Conservation (phyloP, 345 rosid genomes). For the Dimocarpus longan region DNA sequence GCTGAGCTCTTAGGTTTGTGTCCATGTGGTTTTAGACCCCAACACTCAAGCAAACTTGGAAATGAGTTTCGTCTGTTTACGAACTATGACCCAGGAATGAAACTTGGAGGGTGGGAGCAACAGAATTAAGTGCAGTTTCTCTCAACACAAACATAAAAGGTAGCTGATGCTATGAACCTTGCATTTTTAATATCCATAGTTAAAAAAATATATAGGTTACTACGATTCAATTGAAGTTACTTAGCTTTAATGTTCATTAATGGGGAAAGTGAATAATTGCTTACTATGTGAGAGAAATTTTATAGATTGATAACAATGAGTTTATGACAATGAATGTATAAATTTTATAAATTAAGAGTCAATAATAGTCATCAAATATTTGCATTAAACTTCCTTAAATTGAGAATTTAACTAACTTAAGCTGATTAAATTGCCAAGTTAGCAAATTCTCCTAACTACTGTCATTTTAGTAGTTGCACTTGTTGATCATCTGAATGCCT, state of each 20-base stretch:
- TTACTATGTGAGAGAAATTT: not conserved
- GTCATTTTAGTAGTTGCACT: not conserved
- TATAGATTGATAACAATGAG: not conserved
- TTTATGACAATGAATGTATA: not conserved
- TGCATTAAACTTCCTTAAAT: not conserved
- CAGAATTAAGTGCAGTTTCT: conserved; percentile 31
- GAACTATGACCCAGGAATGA: conserved; percentile 77
- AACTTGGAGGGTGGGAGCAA: conserved; percentile 84
- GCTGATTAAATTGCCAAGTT: not conserved
- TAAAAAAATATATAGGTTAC: not conserved
- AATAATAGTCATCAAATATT: not conserved
- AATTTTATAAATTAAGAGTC: not conserved
- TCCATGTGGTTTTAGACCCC: conserved; percentile 79
- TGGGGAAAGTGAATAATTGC: not conserved
- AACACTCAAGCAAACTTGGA: conserved; percentile 85
- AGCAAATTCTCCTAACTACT: not conserved
- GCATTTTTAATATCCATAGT: not conserved
- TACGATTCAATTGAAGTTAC: not conserved
- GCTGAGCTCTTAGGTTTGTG: conserved; percentile 72
- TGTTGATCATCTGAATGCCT: not conserved
- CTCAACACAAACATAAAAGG: not conserved
- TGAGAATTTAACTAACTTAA: not conserved
- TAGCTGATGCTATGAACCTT: not conserved
- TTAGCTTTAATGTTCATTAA: not conserved
- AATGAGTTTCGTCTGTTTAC: conserved; percentile 82